Evolutionary conservation across 2,329 filamentous ascomycete species (phyloP), one percentile per base, ranked within the genome.

Genomic region (Fusarium liriodendri): DNA sequence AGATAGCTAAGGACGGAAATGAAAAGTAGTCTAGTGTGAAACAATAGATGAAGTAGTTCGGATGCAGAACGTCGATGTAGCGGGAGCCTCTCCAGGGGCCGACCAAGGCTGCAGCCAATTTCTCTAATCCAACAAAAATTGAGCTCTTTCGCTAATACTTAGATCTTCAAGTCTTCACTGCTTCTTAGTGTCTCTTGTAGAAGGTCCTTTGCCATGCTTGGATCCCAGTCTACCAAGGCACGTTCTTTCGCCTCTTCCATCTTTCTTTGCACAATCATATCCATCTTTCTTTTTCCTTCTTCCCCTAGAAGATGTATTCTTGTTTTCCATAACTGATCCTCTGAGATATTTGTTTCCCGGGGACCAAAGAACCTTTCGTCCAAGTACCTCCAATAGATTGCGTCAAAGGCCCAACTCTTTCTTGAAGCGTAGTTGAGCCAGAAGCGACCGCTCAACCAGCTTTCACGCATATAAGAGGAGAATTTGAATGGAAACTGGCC

Each of bases 391-490:
- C 82, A 84, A 64, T 66, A 85, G 7, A 84, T 72, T 6, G 72
- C 58, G 60, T 85, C 83, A 67, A 85, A 83, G 0, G 77, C 81
- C 81, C 80, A 83, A 55, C 80, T 83, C 55, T 82, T 83, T 32
- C 62, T 58, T 11, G 79, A 80, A 4, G 78, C 82, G 32, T 82
- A 82, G 64, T 70, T 82, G n/a, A 83, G 58, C 77, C 76, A 80
- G 69, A 81, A 83, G 3, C 74, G 70, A 3, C 79, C 74, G 5
- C 73, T 81, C 40, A 78, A 76, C 83, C 80, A 83, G 66, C 80
- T 82, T 55, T 84, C 76, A 6, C 78, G 65, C 82, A 84, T 84
- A 8, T 78, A 71, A 14, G 55, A 59, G 0, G 80, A 83, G 11
- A 83, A 71, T 5, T 59, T 67, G 13, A 50, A 40, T 0, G 67